A percentile compares a stretch with the other conserved stretches of the same genome.
These are phyloP conservation scores for Populus trichocarpa DNA, from an alignment of 441 rosid species.

Conservation along the genomic window DNA sequence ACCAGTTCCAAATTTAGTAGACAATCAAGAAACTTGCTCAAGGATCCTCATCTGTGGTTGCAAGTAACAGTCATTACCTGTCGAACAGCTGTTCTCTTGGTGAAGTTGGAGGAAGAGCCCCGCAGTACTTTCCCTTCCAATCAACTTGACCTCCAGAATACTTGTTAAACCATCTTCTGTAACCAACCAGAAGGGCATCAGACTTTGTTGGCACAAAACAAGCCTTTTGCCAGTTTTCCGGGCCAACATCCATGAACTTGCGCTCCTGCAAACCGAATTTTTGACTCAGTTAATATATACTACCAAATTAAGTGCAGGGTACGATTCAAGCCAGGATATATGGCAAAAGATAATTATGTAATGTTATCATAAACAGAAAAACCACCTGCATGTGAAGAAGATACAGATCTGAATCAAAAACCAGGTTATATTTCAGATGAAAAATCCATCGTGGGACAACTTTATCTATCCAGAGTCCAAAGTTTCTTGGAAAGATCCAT, in stretches of 20 bases:
- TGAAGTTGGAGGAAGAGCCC: constrained; percentile 25
- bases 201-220: constrained; percentile 27
- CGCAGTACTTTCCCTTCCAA: constrained; percentile 29
- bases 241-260: constrained; percentile 21
- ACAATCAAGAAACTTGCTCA: background rate
- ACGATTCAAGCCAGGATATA: too few relatives aligned
- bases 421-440: background rate
- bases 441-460: background rate
- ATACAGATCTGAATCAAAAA: background rate
- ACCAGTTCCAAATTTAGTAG: background rate
- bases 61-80: constrained; percentile 22
- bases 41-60: background rate
- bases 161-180: constrained; percentile 33
- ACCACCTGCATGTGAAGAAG: background rate
- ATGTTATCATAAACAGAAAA: background rate
- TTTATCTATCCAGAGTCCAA: background rate
- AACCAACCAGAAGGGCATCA: constrained; percentile 27
- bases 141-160: constrained; percentile 26
- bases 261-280: constrained; percentile 10
- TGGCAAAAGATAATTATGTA: too few relatives aligned
- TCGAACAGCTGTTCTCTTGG: constrained; percentile 36
- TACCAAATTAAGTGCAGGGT: too few relatives aligned
- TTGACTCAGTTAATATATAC: background rate
- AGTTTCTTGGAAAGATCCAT: background rate
- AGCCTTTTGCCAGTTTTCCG: background rate